Conservation (phyloP, 345 rosid species). For the Nephelium lappaceum region DNA sequence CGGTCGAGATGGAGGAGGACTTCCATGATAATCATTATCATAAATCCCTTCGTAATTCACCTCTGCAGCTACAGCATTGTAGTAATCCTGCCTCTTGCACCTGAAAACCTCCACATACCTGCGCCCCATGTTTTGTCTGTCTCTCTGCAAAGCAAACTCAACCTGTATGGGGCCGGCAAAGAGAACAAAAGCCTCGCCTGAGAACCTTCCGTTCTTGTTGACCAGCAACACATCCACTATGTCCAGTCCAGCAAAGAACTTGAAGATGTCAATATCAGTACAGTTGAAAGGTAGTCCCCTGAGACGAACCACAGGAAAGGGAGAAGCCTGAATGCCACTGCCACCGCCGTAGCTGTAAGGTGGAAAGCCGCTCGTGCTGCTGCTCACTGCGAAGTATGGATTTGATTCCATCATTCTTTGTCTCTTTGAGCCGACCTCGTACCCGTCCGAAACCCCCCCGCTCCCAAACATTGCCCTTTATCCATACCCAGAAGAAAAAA, state of each 20-base stretch:
- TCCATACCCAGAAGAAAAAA: constrained; percentile 65
- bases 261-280: constrained; percentile 84
- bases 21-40: constrained; percentile 66
- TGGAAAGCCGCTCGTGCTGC: constrained; percentile 56
- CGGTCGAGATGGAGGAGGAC: constrained; percentile 69
- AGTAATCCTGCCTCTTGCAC: constrained; percentile 81
- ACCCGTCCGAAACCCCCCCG: constrained; percentile 96
- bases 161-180: constrained; percentile 80
- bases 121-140: constrained; percentile 86
- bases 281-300: constrained; percentile 96
- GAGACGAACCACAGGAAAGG: constrained; percentile 89
- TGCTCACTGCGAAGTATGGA: constrained; percentile 99
- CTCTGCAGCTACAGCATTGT: constrained; percentile 86
- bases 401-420: constrained; percentile 98
- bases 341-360: constrained; percentile 60
- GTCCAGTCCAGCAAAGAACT: constrained; percentile 90
- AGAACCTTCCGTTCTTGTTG: constrained; percentile 76
- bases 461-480: constrained; percentile 98
- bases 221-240: constrained; percentile 86
- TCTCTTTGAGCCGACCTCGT: constrained; percentile 99
- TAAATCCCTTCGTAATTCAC: constrained; percentile 75
- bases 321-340: constrained; percentile 53
- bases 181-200: constrained; percentile 89
- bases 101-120: constrained; percentile 91
- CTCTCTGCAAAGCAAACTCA: constrained; percentile 86